Evolutionary conservation across 2,329 filamentous ascomycete species (phyloP), one percentile per base, ranked within the genome.

Genomic region (Aspergillus sergii): DNA sequence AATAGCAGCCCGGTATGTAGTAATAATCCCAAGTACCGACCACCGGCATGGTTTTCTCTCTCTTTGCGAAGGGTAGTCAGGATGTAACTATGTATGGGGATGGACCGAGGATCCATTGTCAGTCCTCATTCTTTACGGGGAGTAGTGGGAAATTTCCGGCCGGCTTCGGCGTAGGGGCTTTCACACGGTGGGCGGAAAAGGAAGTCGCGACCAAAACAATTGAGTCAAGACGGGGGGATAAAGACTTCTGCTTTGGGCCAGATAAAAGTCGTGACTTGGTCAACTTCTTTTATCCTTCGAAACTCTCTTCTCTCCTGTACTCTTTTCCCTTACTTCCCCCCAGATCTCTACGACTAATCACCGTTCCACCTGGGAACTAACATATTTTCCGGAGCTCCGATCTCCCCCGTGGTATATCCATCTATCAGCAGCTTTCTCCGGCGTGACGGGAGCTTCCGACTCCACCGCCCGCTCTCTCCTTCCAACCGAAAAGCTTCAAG

Each of bases 401-500:
- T 69, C 66, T 68, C 63, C 66, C 64, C 68, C 66, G 64, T 66
- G 30, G 57, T 58, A 34, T 59, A 32, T 50, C 53, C 30, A 50
- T 61, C 14, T 39, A 60, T 23, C 34, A 45, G n/a, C 32, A 60
- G 12, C 28, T 36, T 64, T 56, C 50, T 59, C 62, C 61, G 57
- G 61, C 58, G 59, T 61, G 54, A 63, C 60, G 65, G 62, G 58
- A 62, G 53, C 64, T 57, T 32, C 58, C 59, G 63, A 70, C 71
- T 75, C 73, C 74, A 74, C 72, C 62, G 61, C 63, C 63, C 57
- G 32, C 56, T n/a, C 56, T 64, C 67, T 75, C 75, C 75, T 70
- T 76, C 75, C 74, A 75, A 68, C 75, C 74, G 75, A 75, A 69
- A 8, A 53, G 55, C 62, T 61, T 58, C 46, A 59, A 48, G 63